Conservation (phyloP, 352 stramenopile genomes). For the Pythium sukuiense region DNA sequence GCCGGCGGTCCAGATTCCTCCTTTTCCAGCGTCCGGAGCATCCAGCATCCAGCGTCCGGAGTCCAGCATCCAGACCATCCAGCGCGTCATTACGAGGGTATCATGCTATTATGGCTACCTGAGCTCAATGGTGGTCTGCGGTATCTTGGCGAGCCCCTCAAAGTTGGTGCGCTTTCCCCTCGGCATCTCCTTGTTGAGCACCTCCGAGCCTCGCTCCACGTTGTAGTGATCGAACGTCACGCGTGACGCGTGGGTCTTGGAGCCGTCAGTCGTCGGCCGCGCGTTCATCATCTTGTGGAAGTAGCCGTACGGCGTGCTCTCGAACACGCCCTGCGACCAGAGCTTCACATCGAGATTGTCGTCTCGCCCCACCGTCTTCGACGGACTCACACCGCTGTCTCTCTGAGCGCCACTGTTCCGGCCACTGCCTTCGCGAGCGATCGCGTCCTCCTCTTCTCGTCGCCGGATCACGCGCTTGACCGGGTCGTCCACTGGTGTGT, state of each 20-base stretch:
- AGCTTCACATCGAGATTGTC: conserved; percentile 80
- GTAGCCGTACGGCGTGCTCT: conserved; percentile 82
- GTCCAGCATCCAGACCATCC: not conserved
- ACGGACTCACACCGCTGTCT: not conserved
- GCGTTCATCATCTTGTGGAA: conserved; percentile 85
- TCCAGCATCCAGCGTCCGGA: not conserved
- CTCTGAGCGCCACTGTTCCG: conserved; percentile 12
- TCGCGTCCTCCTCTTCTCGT: conserved; percentile 68
- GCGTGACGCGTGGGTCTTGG: conserved; percentile 58
- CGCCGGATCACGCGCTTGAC: conserved; percentile 60
- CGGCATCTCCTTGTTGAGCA: conserved; percentile 48
- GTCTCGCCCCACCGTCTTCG: conserved; percentile 33
- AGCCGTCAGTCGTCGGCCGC: conserved; percentile 39
- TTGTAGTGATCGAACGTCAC: conserved; percentile 77
- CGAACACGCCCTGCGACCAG: conserved; percentile 68
- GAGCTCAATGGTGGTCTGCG: conserved; percentile 53
- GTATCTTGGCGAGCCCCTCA: conserved; percentile 37
- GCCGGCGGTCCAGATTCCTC: not conserved
- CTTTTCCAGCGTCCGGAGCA: not conserved
- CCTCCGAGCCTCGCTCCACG: conserved; percentile 47
- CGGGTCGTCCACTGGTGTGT: conserved; percentile 57
- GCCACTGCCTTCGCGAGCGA: conserved; percentile 42
- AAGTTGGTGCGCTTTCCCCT: conserved; percentile 73
- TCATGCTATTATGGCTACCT: conserved; percentile 25
- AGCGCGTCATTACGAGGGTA: too few relatives aligned